These are phyloP conservation scores for Salix udensis DNA, from an alignment of 345 rosid species.

Conservation along the genomic window DNA sequence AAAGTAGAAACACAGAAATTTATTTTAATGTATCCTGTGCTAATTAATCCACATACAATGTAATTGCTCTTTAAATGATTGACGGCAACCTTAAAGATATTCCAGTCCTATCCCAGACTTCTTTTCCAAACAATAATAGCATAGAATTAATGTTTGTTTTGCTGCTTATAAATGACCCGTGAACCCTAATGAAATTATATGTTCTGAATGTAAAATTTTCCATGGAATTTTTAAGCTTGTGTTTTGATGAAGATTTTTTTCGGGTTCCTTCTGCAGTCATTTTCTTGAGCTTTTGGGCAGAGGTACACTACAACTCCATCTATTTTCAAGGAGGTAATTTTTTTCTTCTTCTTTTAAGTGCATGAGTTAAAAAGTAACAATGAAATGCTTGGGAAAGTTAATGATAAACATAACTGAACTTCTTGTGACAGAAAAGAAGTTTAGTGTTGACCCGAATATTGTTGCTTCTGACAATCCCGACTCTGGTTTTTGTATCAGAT, in stretches of 20 bases:
- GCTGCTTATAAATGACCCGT: neutral
- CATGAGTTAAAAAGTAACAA: neutral
- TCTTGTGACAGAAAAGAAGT: neutral
- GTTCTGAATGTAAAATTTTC: neutral
- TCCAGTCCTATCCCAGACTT: neutral
- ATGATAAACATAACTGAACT: neutral
- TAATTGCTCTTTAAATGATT: neutral
- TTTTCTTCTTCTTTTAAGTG: neutral
- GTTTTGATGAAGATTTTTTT: constrained; percentile 8
- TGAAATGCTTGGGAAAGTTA: constrained; percentile 1
- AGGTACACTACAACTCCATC: constrained; percentile 96
- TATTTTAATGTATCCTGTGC: neutral
- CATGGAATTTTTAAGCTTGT: neutral
- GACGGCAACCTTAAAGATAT: neutral
- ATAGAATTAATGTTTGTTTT: neutral
- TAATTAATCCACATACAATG: neutral
- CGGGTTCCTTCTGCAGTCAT: constrained; percentile 49
- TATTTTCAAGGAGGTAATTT: constrained; percentile 55
- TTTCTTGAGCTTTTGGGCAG: constrained; percentile 93
- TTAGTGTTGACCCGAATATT: neutral
- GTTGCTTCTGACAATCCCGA: neutral
- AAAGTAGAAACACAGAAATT: neutral
- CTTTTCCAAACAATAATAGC: neutral
- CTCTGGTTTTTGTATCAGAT: neutral
- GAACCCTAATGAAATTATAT: neutral